Evolutionary conservation across 2,329 filamentous ascomycete genomes (phyloP), one percentile per base, ranked within the genome.

Genomic region (Aaosphaeria pasadenensis): DNA sequence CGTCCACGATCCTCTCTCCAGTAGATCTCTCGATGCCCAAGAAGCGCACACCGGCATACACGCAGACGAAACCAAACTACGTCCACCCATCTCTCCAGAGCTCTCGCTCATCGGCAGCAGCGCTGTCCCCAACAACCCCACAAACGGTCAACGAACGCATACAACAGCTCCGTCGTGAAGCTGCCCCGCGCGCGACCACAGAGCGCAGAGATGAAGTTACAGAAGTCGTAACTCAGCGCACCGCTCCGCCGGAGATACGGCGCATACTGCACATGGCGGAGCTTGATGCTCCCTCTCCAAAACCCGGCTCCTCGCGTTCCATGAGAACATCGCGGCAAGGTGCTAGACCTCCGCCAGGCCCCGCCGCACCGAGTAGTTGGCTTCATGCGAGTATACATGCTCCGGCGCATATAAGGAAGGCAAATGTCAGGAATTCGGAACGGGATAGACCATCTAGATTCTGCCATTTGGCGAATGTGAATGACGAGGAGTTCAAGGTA

Each of bases 111-210:
- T 55, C 59, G 28, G 54, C 57, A 28, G 54, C 63, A 1, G 47
- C 55, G 9, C 17, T 24, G 17, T 39, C 58, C 24, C 45, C 58
- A n/a, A 54, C 63, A 3, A 49, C 59, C 48, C 64, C 57, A 2
- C 63, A 59, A 35, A 65, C 65, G n/a, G 75, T 78, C 54, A 78
- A 76, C 57, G 71, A 77, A 57, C 72, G 72, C 39, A 71, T 78
- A 44, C 66, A 69, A 41, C 74, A 75, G 53, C 67, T 77, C 7
- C 73, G 76, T 13, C 70, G 68, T 44, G 68, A 74, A 47, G 71
- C 76, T 50, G 54, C 68, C 28, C 69, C 69, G 1, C 56, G 63
- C 42, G 59, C 70, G n/a, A 68, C 64, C 2, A 56, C 66, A 43
- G 70, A 73, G 57, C 73, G 75, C 50, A 64, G 70, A 35, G 69